phyloP scores from a whole-genome alignment of 371 early-diverging fungal genomes.

The Capillidium heterosporum region DNA sequence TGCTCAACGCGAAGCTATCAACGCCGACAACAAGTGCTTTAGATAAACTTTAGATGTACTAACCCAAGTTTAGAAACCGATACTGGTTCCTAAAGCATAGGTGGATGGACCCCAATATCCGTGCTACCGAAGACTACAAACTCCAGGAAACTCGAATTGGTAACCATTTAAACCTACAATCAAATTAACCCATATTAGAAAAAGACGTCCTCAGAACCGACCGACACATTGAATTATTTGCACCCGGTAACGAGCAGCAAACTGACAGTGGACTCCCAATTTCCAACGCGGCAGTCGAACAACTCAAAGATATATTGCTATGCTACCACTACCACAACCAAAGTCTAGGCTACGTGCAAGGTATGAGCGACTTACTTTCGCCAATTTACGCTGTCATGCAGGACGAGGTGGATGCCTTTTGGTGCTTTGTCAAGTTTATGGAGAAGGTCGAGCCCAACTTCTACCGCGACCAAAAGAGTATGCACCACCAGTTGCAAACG shows the following conservation, averaged over 20 bases:
- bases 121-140: constrained; percentile 31
- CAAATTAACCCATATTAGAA: constrained; percentile 21
- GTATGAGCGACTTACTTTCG: constrained; percentile 85
- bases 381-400: constrained; percentile 73
- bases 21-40: constrained; percentile 22
- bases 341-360: constrained; percentile 74
- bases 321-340: constrained; percentile 53
- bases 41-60: background rate
- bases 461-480: constrained; percentile 67
- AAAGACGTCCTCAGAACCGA: constrained; percentile 92
- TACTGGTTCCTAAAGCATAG: constrained; percentile 55
- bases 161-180: constrained; percentile 9
- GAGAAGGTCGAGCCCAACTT: constrained; percentile 66
- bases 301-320: constrained; percentile 72
- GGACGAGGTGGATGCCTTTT: constrained; percentile 79
- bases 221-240: constrained; percentile 57
- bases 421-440: constrained; percentile 84
- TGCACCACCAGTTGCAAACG: constrained; percentile 65
- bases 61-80: constrained; percentile 27
- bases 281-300: constrained; percentile 49
- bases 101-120: constrained; percentile 52
- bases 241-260: constrained; percentile 11
- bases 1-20: constrained; percentile 43
- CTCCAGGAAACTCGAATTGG: constrained; percentile 74
- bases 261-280: constrained; percentile 8